Percentiles rank a stretch among this genome's conserved stretches.
These are phyloP conservation scores for Coemansia reversa DNA, from an alignment of 192 early-diverging fungal species.

Conservation along the genomic window DNA sequence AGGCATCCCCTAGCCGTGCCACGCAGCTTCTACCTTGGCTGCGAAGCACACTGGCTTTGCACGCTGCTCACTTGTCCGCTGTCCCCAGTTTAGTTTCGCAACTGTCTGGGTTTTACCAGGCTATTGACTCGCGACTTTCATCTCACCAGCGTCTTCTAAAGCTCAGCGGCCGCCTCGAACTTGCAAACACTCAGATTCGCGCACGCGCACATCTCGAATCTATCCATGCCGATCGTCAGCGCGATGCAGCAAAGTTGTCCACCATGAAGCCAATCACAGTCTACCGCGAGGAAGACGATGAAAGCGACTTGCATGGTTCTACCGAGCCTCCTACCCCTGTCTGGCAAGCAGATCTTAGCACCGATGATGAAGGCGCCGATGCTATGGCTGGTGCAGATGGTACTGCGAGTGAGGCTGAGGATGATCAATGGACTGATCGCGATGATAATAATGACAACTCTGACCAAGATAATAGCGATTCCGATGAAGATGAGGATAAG, in stretches of 20 bases:
- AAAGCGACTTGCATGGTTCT: not conserved
- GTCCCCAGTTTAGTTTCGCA: conserved; percentile 44
- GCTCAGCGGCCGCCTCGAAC: conserved; percentile 47
- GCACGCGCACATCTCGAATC: conserved; percentile 22
- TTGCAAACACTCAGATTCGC: conserved; percentile 43
- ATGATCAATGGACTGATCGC: conserved; percentile 37
- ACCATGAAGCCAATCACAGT: conserved; percentile 37
- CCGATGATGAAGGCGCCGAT: conserved; percentile 23
- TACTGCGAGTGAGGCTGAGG: conserved; percentile 13
- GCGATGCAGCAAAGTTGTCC: conserved; percentile 11
- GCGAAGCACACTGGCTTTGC: conserved; percentile 27
- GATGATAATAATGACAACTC: conserved; percentile 7
- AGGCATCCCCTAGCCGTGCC: conserved; percentile 25
- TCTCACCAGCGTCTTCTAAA: conserved; percentile 31
- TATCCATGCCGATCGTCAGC: conserved; percentile 14
- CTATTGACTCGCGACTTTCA: conserved; percentile 29
- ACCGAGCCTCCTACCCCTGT: conserved; percentile 36
- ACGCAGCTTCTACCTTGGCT: conserved; percentile 43
- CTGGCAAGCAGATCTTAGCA: conserved; percentile 48
- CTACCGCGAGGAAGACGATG: conserved; percentile 35
- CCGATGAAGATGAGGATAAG: not conserved
- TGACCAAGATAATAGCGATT: conserved; percentile 9
- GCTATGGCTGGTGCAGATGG: conserved; percentile 1
- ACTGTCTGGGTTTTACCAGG: conserved; percentile 46
- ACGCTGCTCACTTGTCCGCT: conserved; percentile 39